Evolutionary conservation across 768 basidiomycete genomes (phyloP), one percentile per base, ranked within the genome.

Genomic region (Leccinum longicurvipes): DNA sequence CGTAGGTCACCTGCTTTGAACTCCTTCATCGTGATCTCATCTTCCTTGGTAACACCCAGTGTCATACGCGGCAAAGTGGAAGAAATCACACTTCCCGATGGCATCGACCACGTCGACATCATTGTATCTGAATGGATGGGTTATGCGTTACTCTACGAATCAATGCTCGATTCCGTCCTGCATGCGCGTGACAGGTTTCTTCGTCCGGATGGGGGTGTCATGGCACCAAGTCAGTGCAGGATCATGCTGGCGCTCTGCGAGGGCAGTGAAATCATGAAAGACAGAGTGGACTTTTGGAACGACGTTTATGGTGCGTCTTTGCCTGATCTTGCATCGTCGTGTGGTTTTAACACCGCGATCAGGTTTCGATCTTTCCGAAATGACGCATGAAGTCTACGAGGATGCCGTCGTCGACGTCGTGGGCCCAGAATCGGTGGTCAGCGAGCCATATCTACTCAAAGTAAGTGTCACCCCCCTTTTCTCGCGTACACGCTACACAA

Each of bases 101-200:
- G 74, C 51, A 74, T 87, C 48, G 76, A 81, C 10, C 77, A 91
- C 51, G 96, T 98, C 23, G 96, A 99, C 69, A 82, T 99, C 56
- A 94, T 99, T 70, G 77, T 98, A 50, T 95, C 93, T 4, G 96
- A 99, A 72, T 98, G 96, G 96, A 98, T 98, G 96, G 93, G 86
- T 15, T 93, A 92, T 65, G 87, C 86, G 1, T 76, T 93, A 23
- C 80, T 98, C 21, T 98, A 98, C 71, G 96, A 99, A 72, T 91
- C 89, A 42, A 98, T 99, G 96, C 82, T 98, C 31, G 96, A 98
- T 71, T 96, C 94, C 2, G 96, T 99, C 17, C 76, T 99, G 19
- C 74, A 77, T 58, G 96, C 96, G 0, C 81, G 96, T 17, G 93
- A 98, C 70, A 81, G 87, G 21, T 98, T 93, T 74, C 77, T 98